phyloP scores from a whole-genome alignment of 208 protist genomes.

The Polymyxa betae region DNA sequence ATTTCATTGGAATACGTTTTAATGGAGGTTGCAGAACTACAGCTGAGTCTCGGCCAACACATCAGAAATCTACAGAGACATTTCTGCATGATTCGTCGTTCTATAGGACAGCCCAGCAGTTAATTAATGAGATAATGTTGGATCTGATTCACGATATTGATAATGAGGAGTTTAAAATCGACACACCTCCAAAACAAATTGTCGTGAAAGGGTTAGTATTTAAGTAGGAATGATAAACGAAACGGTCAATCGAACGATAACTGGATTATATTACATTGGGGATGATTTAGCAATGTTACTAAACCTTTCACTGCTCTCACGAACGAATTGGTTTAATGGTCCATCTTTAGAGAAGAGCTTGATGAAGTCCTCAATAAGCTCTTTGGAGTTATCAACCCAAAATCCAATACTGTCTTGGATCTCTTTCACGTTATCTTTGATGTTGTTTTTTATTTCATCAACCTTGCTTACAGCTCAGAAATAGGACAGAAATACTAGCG shows the following conservation, averaged over 20 bases:
- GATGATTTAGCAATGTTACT: conserved; percentile 24
- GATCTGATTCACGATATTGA: not conserved
- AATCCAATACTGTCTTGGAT: conserved; percentile 3
- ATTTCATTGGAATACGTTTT: not conserved
- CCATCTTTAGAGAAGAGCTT: conserved; percentile 51
- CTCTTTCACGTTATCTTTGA: conserved; percentile 34
- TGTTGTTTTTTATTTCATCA: conserved; percentile 52
- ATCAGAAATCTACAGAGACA: too few relatives aligned
- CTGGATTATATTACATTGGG: conserved; percentile 18
- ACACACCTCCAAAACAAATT: not conserved
- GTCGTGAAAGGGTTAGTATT: conserved; percentile 17
- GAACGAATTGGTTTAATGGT: conserved; percentile 20
- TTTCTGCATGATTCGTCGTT: too few relatives aligned
- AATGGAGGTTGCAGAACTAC: not conserved
- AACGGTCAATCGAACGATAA: too few relatives aligned
- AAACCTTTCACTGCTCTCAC: conserved; percentile 47
- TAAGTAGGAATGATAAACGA: too few relatives aligned
- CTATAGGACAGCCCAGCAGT: not conserved
- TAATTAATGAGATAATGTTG: conserved; percentile 4
- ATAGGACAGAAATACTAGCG: not conserved
- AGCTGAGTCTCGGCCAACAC: not conserved
- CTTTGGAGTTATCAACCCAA: conserved; percentile 25
- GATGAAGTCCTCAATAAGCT: conserved; percentile 42
- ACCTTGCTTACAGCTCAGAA: not conserved
- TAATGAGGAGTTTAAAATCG: not conserved